Percentiles rank a stretch among this genome's conserved stretches.
Conservation (phyloP, 441 rosid species). For the Hura crepitans region DNA sequence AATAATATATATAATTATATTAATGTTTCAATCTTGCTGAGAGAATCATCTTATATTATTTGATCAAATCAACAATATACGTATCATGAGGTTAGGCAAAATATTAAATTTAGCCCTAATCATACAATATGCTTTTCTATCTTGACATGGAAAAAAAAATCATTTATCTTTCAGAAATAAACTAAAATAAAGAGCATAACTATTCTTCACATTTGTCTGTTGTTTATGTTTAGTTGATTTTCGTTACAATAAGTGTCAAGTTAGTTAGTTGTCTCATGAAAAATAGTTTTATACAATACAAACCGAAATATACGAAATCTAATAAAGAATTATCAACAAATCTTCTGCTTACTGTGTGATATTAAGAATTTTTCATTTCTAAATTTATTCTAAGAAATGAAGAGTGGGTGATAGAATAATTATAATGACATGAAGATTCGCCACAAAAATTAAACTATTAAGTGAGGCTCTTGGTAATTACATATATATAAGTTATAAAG, state of each 20-base stretch:
- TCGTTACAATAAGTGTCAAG: not conserved
- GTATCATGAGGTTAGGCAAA: not conserved
- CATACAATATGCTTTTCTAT: not conserved
- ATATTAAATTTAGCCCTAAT: not conserved
- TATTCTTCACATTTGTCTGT: not conserved
- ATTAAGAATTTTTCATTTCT: no score
- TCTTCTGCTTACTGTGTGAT: no score
- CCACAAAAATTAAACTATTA: not conserved
- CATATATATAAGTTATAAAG: not conserved
- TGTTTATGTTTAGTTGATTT: not conserved
- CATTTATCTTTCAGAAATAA: not conserved
- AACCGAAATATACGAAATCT: no score
- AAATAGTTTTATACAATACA: no score
- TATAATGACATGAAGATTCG: constrained; percentile 14
- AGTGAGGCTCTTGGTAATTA: no score
- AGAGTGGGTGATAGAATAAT: constrained; percentile 19
- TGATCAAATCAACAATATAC: not conserved
- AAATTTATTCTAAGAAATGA: not conserved
- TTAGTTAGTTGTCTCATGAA: no score
- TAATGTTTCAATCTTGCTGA: not conserved
- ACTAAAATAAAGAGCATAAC: not conserved
- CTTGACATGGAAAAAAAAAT: not conserved
- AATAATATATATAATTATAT: no score
- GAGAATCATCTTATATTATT: not conserved
- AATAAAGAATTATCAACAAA: no score